These are phyloP conservation scores for Aspergillus floridensis DNA, from an alignment of 2,329 filamentous ascomycete species.

Conservation along the genomic window DNA sequence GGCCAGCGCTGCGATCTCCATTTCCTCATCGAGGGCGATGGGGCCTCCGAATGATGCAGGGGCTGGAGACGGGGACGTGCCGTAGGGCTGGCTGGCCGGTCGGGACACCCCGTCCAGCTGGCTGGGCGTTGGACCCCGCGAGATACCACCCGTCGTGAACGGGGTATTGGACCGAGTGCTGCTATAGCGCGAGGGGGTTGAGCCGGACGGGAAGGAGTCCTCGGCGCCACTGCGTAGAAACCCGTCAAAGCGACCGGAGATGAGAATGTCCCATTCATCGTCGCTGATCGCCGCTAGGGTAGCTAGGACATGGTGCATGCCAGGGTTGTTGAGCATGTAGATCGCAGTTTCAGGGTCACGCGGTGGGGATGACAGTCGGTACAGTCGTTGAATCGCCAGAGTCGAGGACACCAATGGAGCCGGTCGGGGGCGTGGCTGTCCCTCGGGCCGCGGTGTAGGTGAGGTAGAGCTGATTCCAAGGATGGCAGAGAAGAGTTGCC, in stretches of 20 bases:
- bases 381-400: slow-evolving; percentile 78
- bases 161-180: slow-evolving; percentile 42
- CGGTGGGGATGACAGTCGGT: slow-evolving; percentile 69
- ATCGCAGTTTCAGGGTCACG: slow-evolving; percentile 83
- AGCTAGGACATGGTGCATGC: slow-evolving; percentile 79
- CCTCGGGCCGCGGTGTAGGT: slow-evolving; percentile 60
- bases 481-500: slow-evolving; percentile 78
- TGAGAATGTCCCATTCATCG: slow-evolving; percentile 95
- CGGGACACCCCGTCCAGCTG: slow-evolving; percentile 43
- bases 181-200: slow-evolving; percentile 28
- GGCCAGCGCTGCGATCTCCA: slow-evolving; percentile 82
- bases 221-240: slow-evolving; percentile 94
- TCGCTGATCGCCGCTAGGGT: slow-evolving; percentile 84
- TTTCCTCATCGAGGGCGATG: slow-evolving; percentile 90
- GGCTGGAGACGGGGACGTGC: slow-evolving; percentile 52
- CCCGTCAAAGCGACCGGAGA: slow-evolving; percentile 89
- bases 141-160: slow-evolving; percentile 32
- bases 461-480: slow-evolving; percentile 59
- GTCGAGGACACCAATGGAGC: slow-evolving; percentile 73
- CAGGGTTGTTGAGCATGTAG: slow-evolving; percentile 78
- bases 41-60: slow-evolving; percentile 65
- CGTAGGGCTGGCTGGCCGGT: slow-evolving; percentile 40
- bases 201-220: slow-evolving; percentile 35
- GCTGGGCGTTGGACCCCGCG: slow-evolving; percentile 34
- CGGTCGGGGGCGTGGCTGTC: slow-evolving; percentile 66